Conservation (phyloP, 2,329 filamentous ascomycete genomes). For the Ceratocystis diversiconidia region DNA sequence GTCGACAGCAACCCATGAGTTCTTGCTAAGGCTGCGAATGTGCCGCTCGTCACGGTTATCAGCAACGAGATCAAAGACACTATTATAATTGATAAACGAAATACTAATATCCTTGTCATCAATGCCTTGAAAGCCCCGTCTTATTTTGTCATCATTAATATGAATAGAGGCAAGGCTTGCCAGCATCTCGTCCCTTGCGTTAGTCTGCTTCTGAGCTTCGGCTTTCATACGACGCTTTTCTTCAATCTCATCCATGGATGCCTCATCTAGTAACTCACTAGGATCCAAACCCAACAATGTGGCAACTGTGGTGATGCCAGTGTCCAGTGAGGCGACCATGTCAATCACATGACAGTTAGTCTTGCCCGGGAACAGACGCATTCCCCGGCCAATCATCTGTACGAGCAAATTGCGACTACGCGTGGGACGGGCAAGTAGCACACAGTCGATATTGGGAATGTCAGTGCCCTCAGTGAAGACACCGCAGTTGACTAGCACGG, state of each 20-base stretch:
- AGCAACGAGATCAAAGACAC: constrained; percentile 76
- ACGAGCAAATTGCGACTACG: constrained; percentile 84
- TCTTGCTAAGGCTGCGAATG: constrained; percentile 59
- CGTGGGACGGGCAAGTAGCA: constrained; percentile 76
- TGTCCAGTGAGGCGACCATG: constrained; percentile 75
- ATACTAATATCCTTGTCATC: constrained; percentile 29
- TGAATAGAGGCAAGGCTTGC: background rate
- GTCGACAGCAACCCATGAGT: constrained; percentile 74
- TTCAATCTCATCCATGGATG: constrained; percentile 47
- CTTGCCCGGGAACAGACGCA: constrained; percentile 71
- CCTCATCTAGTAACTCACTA: constrained; percentile 55
- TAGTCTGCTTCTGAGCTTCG: constrained; percentile 32
- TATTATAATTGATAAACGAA: constrained; percentile 80
- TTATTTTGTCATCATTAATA: no score
- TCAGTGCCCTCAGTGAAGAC: constrained; percentile 97
- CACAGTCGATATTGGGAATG: constrained; percentile 92
- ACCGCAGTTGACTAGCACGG: constrained; percentile 84
- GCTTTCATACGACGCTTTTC: constrained; percentile 25
- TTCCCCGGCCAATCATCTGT: constrained; percentile 94
- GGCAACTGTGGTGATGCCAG: constrained; percentile 77
- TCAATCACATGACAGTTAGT: constrained; percentile 88
- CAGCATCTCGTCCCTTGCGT: constrained; percentile 10
- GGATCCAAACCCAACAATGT: constrained; percentile 90
- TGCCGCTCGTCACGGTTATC: constrained; percentile 67
- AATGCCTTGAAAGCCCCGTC: background rate